Percentiles rank a stretch among this genome's conserved stretches.
Evolutionary conservation across 176 grass and related monocot genomes (phyloP).

Genomic region (Panicum miliaceum): DNA sequence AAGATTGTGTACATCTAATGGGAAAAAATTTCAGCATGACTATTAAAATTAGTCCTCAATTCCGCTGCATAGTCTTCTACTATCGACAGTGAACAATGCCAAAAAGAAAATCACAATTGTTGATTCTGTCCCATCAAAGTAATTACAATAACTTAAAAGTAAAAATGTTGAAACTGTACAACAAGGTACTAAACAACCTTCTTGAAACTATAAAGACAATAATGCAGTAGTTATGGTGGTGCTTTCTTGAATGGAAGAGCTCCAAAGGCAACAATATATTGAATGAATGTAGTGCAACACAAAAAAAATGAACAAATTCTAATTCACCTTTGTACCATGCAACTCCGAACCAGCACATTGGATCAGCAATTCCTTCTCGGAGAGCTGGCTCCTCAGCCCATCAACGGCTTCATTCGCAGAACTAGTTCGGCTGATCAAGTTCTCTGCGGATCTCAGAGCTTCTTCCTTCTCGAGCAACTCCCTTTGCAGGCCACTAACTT

Average conservation of each 20-base stretch:
- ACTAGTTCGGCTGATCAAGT: constrained; percentile 59
- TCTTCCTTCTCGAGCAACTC: constrained; percentile 91
- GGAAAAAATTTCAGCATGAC: background rate
- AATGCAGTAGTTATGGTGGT: background rate
- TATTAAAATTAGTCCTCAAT: constrained; percentile 6
- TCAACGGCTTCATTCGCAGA: constrained; percentile 57
- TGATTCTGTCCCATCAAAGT: background rate
- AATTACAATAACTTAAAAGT: background rate
- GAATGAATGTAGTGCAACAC: background rate
- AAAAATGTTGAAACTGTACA: background rate
- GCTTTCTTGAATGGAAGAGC: constrained; percentile 20
- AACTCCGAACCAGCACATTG: constrained; percentile 75
- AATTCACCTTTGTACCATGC: constrained; percentile 79
- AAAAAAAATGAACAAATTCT: background rate
- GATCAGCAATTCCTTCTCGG: constrained; percentile 73
- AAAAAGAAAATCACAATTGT: background rate
- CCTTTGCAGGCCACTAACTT: constrained; percentile 67
- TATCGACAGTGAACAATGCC: background rate
- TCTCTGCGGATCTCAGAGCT: constrained; percentile 74
- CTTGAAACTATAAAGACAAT: background rate
- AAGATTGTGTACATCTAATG: constrained; percentile 21
- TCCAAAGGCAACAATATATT: background rate
- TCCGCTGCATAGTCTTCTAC: background rate
- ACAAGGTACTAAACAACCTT: background rate
- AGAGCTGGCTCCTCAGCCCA: constrained; percentile 68